Conservation (phyloP, 2,329 filamentous ascomycete species). For the Alternaria atra region DNA sequence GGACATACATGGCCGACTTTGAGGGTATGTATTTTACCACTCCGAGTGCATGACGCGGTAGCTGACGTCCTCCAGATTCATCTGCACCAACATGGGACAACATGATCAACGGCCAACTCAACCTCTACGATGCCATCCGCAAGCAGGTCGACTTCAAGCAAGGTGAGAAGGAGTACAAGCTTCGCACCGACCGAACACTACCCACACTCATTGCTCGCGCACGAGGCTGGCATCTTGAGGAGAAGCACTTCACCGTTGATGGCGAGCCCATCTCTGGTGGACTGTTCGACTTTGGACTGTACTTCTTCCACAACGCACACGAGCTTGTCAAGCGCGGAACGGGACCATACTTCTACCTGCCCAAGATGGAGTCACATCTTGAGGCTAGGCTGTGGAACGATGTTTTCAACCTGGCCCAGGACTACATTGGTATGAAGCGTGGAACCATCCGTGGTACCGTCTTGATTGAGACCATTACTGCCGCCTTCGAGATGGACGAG, state of each 20-base stretch:
- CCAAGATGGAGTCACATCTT: slow-evolving; percentile 97
- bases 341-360: slow-evolving; percentile 97
- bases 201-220: slow-evolving; percentile 95
- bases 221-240: slow-evolving; percentile 96
- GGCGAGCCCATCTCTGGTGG: slow-evolving; percentile 92
- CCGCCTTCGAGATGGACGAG: slow-evolving; percentile 99
- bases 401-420: slow-evolving; percentile 93
- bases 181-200: slow-evolving; percentile 85
- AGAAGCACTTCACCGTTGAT: slow-evolving; percentile 97
- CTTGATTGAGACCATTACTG: slow-evolving; percentile 96
- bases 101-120: slow-evolving; percentile 98
- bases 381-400: slow-evolving; percentile 99
- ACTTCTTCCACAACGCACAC: slow-evolving; percentile 98
- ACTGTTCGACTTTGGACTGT: slow-evolving; percentile 96
- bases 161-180: slow-evolving; percentile 95
- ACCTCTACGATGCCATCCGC: slow-evolving; percentile 95
- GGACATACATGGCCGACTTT: slow-evolving; percentile 99
- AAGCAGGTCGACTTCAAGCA: slow-evolving; percentile 96
- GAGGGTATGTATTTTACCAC: slow-evolving; percentile 70
- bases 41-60: no score
- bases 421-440: slow-evolving; percentile 86
- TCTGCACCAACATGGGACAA: slow-evolving; percentile 98
- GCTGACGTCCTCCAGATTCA: slow-evolving; percentile 70
- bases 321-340: slow-evolving; percentile 84
- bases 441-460: slow-evolving; percentile 96